These are phyloP conservation scores for Takakia lepidozioides DNA, from an alignment of 225 moss, liverwort and hornwort genomes.

Conservation along the genomic window DNA sequence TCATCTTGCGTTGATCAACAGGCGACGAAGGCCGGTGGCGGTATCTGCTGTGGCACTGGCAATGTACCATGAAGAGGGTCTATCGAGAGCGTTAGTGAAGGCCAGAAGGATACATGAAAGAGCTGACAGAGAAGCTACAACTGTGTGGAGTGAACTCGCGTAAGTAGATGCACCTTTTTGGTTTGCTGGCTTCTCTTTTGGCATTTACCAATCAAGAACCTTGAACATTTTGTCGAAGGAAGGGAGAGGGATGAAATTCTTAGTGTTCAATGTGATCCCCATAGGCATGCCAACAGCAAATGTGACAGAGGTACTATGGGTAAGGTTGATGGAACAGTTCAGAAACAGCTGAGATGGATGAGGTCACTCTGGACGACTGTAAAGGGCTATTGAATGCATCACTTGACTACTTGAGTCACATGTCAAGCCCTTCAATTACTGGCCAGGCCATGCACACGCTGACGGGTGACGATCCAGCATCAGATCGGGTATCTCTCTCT, in stretches of 20 bases:
- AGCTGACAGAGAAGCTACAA: constrained; percentile 12
- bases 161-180: constrained; percentile 6
- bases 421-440: constrained; percentile 26
- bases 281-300: background rate
- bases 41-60: constrained; percentile 69
- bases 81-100: constrained; percentile 41
- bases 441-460: constrained; percentile 20
- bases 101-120: constrained; percentile 41
- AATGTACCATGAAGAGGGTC: constrained; percentile 46
- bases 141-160: constrained; percentile 33
- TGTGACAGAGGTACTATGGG: background rate
- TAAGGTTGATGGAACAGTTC: constrained; percentile 15
- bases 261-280: background rate
- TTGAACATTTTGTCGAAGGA: background rate
- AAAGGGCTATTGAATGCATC: constrained; percentile 23
- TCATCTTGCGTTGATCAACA: constrained; percentile 54
- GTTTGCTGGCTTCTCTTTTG: background rate
- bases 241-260: background rate
- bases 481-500: constrained; percentile 30
- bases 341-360: constrained; percentile 30
- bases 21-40: constrained; percentile 48
- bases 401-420: constrained; percentile 19
- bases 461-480: constrained; percentile 26
- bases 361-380: constrained; percentile 23
- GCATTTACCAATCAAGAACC: too few species aligned